Base-by-base conservation (phyloP, 768 basidiomycete genomes). In the Hygrocybe punicea region DNA sequence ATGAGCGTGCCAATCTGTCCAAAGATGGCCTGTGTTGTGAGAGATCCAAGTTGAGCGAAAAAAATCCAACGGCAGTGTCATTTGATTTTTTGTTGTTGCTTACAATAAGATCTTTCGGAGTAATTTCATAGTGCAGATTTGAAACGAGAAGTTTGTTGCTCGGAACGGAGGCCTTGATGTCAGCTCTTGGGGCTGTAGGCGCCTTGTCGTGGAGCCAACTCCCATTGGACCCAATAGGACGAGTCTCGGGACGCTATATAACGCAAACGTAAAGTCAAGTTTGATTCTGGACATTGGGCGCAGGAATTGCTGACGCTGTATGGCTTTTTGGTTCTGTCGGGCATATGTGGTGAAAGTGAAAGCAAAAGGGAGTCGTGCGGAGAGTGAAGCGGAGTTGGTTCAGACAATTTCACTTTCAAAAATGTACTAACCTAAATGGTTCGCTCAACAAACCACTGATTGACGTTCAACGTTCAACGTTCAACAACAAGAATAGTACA, bases 111-210 rank as follows among this genome's bases (percentile, higher is more conserved):
- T 96, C 93, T 78, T 87, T 87, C 66, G 89, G 83, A 55, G 87
- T 89, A 42, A 97, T 83, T 65, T 96, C 93, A 63, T 96, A 97
- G 75, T 97, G 94, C 62, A 97, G 65, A 70, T 93, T 93, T 65
- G 89, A 84, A 62, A 96, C 87, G 60, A 89, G 69, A 61, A 95
- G 82, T 67, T 84, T 84, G 53, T 81, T 72, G 61, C 77, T 80
- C 3, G 74, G 65, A 13, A 73, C 64, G 23, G 76, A 67, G 3
- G 63, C 55, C 58, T 62, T 59, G 65, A 53, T 16, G 62, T 64
- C 47, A 58, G 62, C 49, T 67, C 68, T 65, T 54, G 75, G 72
- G 51, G 74, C 76, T 19, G 76, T 76, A 19, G 83, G 82, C 46
- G 84, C 86, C 70, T 80, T 85, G 80, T 91, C 89, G 71, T 91